These are phyloP conservation scores for Podila epigama DNA, from an alignment of 192 early-diverging fungal genomes.

Conservation along the genomic window DNA sequence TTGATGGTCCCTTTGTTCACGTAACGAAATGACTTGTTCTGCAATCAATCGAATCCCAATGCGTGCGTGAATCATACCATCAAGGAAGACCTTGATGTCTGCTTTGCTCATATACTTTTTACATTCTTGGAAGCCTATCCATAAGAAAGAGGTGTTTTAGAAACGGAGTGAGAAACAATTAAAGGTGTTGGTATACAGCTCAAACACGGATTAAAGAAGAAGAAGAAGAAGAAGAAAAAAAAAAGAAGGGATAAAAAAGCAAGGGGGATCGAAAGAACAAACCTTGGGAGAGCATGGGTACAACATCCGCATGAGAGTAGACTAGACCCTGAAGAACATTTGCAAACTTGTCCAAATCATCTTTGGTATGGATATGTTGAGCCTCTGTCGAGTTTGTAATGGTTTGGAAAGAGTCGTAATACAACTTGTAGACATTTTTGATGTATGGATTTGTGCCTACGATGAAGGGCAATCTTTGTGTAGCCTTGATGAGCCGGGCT, in stretches of 20 bases:
- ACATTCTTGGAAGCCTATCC: conserved; percentile 84
- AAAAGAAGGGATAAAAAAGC: not conserved
- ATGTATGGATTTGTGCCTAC: conserved; percentile 95
- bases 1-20: conserved; percentile 54
- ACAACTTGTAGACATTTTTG: conserved; percentile 79
- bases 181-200: too few species aligned
- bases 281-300: conserved; percentile 88
- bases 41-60: conserved; percentile 93
- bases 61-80: conserved; percentile 88
- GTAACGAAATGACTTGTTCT: conserved; percentile 87
- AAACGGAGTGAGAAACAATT: too few species aligned
- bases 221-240: conserved; percentile 1
- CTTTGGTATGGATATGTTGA: conserved; percentile 54
- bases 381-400: conserved; percentile 67
- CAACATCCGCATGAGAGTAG: conserved; percentile 80
- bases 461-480: conserved; percentile 92
- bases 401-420: conserved; percentile 67
- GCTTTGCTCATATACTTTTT: conserved; percentile 84
- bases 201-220: too few species aligned
- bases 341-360: conserved; percentile 71
- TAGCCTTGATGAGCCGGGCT: conserved; percentile 83
- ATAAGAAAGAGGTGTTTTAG: not conserved
- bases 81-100: conserved; percentile 76
- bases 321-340: conserved; percentile 77
- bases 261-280: not conserved